A percentile compares a stretch with the other conserved stretches of the same genome.
Conservation (phyloP, 495 filamentous ascomycete species). For the Penicillium desertorum region DNA sequence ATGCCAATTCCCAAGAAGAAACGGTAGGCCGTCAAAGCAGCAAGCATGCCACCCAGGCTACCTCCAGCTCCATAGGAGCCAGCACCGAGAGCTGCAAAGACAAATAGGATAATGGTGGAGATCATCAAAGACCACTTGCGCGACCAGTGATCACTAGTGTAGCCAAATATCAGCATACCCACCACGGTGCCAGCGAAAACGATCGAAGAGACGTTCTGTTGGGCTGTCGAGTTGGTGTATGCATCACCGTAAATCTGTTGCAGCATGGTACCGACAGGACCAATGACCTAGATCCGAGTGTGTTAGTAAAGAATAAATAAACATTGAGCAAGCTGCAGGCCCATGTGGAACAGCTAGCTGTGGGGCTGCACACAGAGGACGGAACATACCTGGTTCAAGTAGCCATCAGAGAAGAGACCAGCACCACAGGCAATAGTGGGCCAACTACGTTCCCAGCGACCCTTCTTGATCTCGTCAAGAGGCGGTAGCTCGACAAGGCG, state of each 20-base stretch:
- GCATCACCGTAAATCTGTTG: conserved; percentile 57
- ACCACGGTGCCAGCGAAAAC: conserved; percentile 88
- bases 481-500: conserved; percentile 28
- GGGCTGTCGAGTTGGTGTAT: conserved; percentile 65
- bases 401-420: conserved; percentile 87
- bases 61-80: conserved; percentile 72
- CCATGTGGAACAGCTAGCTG: conserved; percentile 5
- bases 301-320: conserved; percentile 10
- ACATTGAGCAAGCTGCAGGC: neutral
- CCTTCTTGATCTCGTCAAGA: conserved; percentile 44
- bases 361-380: neutral
- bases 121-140: conserved; percentile 77
- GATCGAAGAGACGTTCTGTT: conserved; percentile 70
- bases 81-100: conserved; percentile 77
- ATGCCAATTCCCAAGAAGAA: conserved; percentile 72
- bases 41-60: conserved; percentile 65
- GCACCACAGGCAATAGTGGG: conserved; percentile 80
- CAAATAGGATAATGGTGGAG: conserved; percentile 76
- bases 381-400: conserved; percentile 68
- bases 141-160: conserved; percentile 77
- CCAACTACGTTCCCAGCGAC: conserved; percentile 61
- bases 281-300: conserved; percentile 62
- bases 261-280: conserved; percentile 74
- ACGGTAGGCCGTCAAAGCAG: conserved; percentile 79
- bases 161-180: conserved; percentile 81